Conservation (phyloP, 2,329 filamentous ascomycete genomes). For the Boeremia lycopersici region DNA sequence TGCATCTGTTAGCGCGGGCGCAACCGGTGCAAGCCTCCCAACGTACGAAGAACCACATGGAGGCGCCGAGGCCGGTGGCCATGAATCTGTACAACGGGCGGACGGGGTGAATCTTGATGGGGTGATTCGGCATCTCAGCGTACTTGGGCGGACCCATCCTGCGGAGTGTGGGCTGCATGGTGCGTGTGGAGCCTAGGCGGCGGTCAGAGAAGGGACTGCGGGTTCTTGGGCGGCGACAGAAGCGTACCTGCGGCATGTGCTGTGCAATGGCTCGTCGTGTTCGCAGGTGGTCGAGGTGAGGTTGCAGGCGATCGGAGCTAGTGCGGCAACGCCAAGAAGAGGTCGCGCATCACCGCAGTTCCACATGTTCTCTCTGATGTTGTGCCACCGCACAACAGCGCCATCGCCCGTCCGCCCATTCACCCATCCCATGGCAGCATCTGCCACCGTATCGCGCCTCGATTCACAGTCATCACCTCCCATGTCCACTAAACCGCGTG, state of each 20-base stretch:
- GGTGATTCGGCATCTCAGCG: constrained; percentile 52
- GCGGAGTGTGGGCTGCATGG: constrained; percentile 34
- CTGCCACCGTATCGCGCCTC: constrained; percentile 19
- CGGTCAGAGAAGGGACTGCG: constrained; percentile 9
- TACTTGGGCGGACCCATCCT: constrained; percentile 49
- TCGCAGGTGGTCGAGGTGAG: constrained; percentile 29
- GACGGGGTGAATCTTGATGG: constrained; percentile 64
- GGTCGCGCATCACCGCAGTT: constrained; percentile 19
- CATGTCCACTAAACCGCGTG: constrained; percentile 20
- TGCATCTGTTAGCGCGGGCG: constrained; percentile 50
- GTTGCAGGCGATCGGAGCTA: constrained; percentile 31
- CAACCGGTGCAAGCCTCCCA: background rate
- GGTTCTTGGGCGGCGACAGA: background rate
- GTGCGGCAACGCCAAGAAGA: constrained; percentile 23
- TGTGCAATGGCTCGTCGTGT: constrained; percentile 41
- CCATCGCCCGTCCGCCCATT: constrained; percentile 9
- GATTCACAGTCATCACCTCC: constrained; percentile 7
- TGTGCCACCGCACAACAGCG: constrained; percentile 23
- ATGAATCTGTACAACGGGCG: constrained; percentile 80
- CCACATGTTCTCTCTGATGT: constrained; percentile 21
- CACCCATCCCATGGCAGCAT: constrained; percentile 29
- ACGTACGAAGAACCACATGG: constrained; percentile 99
- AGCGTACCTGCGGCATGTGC: constrained; percentile 31
- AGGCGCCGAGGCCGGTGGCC: constrained; percentile 85
- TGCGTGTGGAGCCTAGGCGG: constrained; percentile 28